phyloP scores from a whole-genome alignment of 2,329 filamentous ascomycete species.

The Aspergillus jensenii region DNA sequence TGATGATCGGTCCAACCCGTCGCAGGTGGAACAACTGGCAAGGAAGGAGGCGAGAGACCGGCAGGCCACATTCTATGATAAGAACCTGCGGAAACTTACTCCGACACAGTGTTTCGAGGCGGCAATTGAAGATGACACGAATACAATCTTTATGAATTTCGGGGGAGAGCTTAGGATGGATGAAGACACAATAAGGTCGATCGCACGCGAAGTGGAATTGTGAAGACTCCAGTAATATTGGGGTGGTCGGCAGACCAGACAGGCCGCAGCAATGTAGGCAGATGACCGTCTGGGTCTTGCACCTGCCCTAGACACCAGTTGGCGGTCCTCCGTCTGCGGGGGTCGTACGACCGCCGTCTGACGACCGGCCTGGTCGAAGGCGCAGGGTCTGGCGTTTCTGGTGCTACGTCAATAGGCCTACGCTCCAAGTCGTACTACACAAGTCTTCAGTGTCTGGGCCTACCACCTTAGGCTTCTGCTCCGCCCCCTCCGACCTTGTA shows the following conservation, averaged over 20 bases:
- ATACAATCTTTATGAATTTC: not conserved
- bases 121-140: not conserved
- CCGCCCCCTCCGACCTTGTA: too few species aligned
- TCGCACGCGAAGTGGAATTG: not conserved
- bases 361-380: too few species aligned
- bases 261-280: not conserved
- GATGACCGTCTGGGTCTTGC: not conserved
- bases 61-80: not conserved
- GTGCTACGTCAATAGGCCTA: too few species aligned
- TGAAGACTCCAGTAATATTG: not conserved
- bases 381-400: too few species aligned
- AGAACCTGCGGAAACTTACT: not conserved
- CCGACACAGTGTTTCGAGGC: not conserved
- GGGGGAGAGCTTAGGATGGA: not conserved
- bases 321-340: too few species aligned
- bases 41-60: not conserved
- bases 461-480: too few species aligned
- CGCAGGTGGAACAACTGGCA: too few species aligned
- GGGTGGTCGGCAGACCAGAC: too few species aligned
- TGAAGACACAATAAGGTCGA: not conserved
- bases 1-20: too few species aligned
- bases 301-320: not conserved
- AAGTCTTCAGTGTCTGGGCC: too few species aligned
- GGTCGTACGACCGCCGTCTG: too few species aligned
- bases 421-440: too few species aligned